A percentile compares a stretch with the other conserved stretches of the same genome.
These are phyloP conservation scores for Fusarium humuli DNA, from an alignment of 2,329 filamentous ascomycete genomes.

Conservation along the genomic window DNA sequence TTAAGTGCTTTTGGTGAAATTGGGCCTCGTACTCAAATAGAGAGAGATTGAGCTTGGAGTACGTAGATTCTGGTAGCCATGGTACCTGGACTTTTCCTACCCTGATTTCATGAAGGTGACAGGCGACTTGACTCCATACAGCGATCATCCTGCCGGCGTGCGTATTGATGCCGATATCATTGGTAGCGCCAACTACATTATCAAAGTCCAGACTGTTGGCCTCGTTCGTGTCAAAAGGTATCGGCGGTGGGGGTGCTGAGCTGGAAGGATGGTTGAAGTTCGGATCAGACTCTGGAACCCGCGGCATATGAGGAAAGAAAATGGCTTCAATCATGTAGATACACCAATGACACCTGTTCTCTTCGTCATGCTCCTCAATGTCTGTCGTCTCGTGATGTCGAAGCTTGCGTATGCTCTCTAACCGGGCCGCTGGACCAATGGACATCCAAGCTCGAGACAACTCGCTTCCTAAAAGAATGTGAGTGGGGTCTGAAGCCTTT, in stretches of 20 bases:
- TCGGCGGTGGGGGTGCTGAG: neutral
- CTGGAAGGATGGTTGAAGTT: neutral
- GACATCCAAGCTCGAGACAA: conserved; percentile 18
- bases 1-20: conserved; percentile 10
- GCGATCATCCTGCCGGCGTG: neutral
- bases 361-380: neutral
- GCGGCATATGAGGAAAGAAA: conserved; percentile 3
- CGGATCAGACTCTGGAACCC: neutral
- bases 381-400: fast-evolving
- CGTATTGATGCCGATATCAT: neutral
- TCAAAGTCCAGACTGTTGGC: conserved; percentile 3
- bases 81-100: conserved; percentile 4
- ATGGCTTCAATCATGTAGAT: conserved; percentile 6
- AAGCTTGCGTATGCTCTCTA: neutral
- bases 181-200: neutral
- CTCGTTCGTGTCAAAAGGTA: neutral
- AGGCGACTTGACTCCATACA: conserved; percentile 7
- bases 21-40: conserved; percentile 21
- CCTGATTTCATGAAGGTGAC: conserved; percentile 6
- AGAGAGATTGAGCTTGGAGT: conserved; percentile 12
- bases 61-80: conserved; percentile 11
- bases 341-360: conserved; percentile 4
- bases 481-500: neutral
- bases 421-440: neutral
- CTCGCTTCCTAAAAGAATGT: neutral